A percentile compares a stretch with the other conserved stretches of the same genome.
phyloP scores from a whole-genome alignment of 2,329 filamentous ascomycete genomes.

The Pleurostoma richardsiae region DNA sequence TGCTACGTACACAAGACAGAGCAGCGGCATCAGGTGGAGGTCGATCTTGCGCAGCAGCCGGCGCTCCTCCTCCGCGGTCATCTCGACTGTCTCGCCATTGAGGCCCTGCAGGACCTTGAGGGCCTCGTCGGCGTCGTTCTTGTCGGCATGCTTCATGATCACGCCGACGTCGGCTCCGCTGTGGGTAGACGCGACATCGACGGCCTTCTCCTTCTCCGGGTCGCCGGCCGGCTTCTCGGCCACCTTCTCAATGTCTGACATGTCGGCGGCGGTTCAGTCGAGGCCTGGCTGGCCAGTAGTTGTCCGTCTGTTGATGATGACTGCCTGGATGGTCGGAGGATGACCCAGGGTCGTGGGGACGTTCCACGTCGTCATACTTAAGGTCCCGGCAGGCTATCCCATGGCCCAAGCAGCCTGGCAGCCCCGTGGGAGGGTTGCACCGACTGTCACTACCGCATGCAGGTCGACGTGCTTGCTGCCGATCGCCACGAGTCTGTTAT shows the following conservation, averaged over 20 bases:
- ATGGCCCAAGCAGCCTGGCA: neutral
- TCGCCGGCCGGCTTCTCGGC: slow-evolving; percentile 1
- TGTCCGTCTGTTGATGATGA: neutral
- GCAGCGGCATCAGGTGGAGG: slow-evolving; percentile 39
- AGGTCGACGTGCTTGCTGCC: too few species aligned
- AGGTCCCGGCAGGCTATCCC: neutral
- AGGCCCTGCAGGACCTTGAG: slow-evolving; percentile 29
- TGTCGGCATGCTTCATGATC: slow-evolving; percentile 26
- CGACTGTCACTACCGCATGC: neutral
- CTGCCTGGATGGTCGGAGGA: neutral
- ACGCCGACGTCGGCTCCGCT: slow-evolving; percentile 1
- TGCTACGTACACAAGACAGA: slow-evolving; percentile 38
- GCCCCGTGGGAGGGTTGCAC: neutral
- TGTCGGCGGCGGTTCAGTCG: neutral
- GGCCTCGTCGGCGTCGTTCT: slow-evolving; percentile 36
- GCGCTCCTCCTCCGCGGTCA: slow-evolving; percentile 33
- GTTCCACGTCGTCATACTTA: neutral
- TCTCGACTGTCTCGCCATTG: slow-evolving; percentile 24
- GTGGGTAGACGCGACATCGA: neutral
- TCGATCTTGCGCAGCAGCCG: slow-evolving; percentile 39
- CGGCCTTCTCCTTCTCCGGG: slow-evolving; percentile 5
- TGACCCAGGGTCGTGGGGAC: too few species aligned
- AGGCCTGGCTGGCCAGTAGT: neutral
- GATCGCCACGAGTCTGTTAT: too few species aligned
- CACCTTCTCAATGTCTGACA: slow-evolving; percentile 9